Base-by-base conservation (phyloP, 192 early-diverging fungal genomes). In the Allomyces javanicus region DNA sequence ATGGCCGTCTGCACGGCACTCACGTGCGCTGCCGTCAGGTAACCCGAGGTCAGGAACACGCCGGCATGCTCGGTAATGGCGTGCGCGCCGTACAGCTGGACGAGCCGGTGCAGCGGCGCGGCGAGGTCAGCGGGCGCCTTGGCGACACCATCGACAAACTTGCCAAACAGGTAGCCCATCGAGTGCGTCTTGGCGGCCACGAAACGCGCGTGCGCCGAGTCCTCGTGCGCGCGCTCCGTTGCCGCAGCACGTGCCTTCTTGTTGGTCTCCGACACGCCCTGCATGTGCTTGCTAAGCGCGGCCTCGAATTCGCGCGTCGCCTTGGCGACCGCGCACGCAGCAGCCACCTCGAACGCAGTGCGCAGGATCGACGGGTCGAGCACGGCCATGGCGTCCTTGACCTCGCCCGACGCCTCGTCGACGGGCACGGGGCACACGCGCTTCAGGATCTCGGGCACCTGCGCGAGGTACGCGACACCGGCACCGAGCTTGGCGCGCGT, bases 1-100 rank as follows among this genome's bases (percentile, higher is more conserved):
- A 89, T 85, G 69, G 80, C 74, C 40, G 71, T 73, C 67, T 83
- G 82, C 68, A 94, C 79, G 65, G 75, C 75, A 67, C 86, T 84
- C 62, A 90, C 76, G 72, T 93, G 85, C 9, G 77, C 69, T 21
- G 83, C 80, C 9, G 77, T 79, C 71, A 92, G 90, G 79, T 86
- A 95, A 4, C 80, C 86, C 43, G 89, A 85, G 72, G 91, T 88
- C 70, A 95, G 76, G 78, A 95, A 95, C 67, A 88, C 85, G 40
- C 89, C 88, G 26, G 85, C 77, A 71, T 91, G 83, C 71, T 90
- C 84, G 58, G 83, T 78, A 62, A 91, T 89, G 58, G 85, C 83
- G 80, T 90, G 86, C 3, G 90, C 73, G 63, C 87, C 92, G 72
- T 90, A 95, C 55, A 95, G 78, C 62, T 79, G 75, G 45, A 88